Evolutionary conservation across 2,329 filamentous ascomycete species (phyloP).

Genomic region (Exophiala sp.): DNA sequence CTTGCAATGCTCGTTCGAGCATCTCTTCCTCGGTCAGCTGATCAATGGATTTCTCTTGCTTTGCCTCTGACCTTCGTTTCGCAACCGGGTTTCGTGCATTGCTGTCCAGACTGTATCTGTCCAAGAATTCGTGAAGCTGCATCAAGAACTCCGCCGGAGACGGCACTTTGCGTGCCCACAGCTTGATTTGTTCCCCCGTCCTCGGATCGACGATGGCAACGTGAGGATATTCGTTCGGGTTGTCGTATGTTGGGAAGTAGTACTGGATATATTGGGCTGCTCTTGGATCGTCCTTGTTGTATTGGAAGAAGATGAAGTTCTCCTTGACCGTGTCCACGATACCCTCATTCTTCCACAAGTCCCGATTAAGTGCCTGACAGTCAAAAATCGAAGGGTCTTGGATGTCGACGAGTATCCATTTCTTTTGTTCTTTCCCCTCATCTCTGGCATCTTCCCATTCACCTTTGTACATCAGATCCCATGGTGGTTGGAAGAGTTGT

Average conservation of each 20-base stretch:
- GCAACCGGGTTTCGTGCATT: constrained; percentile 92
- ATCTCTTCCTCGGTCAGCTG: constrained; percentile 96
- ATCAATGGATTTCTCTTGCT: constrained; percentile 67
- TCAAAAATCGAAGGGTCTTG: constrained; percentile 91
- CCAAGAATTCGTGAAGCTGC: constrained; percentile 91
- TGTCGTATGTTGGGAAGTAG: constrained; percentile 76
- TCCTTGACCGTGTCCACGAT: constrained; percentile 77
- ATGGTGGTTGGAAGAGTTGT: constrained; percentile 86
- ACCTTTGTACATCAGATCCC: constrained; percentile 74
- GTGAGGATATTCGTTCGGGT: constrained; percentile 86
- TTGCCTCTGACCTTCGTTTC: constrained; percentile 63
- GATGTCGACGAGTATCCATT: constrained; percentile 93
- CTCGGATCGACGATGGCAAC: constrained; percentile 93
- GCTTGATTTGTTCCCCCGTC: constrained; percentile 94
- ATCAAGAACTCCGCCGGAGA: constrained; percentile 74
- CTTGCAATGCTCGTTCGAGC: constrained; percentile 86
- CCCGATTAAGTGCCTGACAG: constrained; percentile 87
- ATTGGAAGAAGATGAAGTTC: constrained; percentile 94
- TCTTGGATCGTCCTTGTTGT: constrained; percentile 74
- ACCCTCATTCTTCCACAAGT: constrained; percentile 85
- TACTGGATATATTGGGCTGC: constrained; percentile 80
- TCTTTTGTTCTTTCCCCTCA: constrained; percentile 77
- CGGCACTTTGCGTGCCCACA: constrained; percentile 81
- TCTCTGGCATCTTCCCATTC: constrained; percentile 81
- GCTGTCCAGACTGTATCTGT: constrained; percentile 82